phyloP scores from a whole-genome alignment of 345 rosid species.

The Murraya paniculata region DNA sequence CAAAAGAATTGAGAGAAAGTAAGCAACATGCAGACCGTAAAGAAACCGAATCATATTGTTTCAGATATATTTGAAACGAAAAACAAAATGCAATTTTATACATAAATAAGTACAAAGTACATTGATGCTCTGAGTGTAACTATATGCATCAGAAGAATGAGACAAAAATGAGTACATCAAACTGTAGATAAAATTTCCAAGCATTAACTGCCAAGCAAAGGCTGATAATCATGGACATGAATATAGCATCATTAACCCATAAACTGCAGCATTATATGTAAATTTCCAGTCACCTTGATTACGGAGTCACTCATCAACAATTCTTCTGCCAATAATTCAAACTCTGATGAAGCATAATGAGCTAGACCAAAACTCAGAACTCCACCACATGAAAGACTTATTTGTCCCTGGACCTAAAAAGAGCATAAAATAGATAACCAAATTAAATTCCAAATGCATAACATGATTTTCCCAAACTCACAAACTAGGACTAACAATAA shows the following conservation, averaged over 20 bases:
- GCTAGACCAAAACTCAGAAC: slow-evolving; percentile 87
- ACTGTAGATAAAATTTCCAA: neutral
- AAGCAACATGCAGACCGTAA: neutral
- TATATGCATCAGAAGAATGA: neutral
- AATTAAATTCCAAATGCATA: slow-evolving; percentile 12
- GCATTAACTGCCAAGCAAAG: neutral
- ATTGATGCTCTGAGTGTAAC: neutral
- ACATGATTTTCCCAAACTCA: neutral
- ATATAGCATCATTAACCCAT: slow-evolving; percentile 4
- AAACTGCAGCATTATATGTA: neutral
- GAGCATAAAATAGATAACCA: slow-evolving; percentile 21
- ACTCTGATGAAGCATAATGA: slow-evolving; percentile 90
- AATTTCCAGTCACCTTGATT: slow-evolving; percentile 55
- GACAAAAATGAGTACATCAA: neutral
- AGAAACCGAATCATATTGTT: neutral
- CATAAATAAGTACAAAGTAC: neutral
- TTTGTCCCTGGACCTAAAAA: slow-evolving; percentile 91
- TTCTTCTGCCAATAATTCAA: slow-evolving; percentile 95
- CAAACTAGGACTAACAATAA: neutral
- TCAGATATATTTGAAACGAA: neutral
- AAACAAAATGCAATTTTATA: neutral
- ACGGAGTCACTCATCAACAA: slow-evolving; percentile 93
- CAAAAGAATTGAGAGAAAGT: neutral
- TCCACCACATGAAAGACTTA: slow-evolving; percentile 71
- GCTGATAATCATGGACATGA: neutral